Evolutionary conservation across 257 asterid genomes (phyloP).

Genomic region (Rubia yunnanensis): DNA sequence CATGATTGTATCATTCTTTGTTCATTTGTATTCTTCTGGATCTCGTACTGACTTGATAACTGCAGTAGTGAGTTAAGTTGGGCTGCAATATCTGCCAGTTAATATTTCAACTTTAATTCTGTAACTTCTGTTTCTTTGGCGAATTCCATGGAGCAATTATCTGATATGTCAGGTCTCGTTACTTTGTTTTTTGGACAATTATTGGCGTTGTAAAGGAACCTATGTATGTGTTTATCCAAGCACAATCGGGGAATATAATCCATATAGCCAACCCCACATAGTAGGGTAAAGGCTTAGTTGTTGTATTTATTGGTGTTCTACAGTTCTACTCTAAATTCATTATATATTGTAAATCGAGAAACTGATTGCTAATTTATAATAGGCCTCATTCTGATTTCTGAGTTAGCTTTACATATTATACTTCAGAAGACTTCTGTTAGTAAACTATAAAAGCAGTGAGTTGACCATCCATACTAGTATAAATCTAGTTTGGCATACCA

Average conservation of each 20-base stretch:
- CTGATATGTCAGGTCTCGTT: neutral
- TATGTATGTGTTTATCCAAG: no score
- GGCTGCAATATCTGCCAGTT: neutral
- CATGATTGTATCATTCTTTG: constrained; percentile 3
- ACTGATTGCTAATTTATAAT: no score
- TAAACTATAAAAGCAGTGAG: neutral
- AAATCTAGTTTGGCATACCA: neutral
- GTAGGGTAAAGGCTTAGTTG: no score
- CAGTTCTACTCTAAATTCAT: no score
- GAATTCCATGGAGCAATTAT: neutral
- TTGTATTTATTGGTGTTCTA: no score
- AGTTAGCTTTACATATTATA: neutral
- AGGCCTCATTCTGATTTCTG: neutral
- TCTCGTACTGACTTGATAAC: constrained; percentile 1
- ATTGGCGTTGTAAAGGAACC: neutral
- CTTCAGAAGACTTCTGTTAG: neutral
- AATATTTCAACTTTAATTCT: neutral
- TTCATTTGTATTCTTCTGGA: neutral
- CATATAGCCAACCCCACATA: no score
- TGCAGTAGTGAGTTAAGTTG: constrained; percentile 3
- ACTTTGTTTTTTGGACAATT: neutral
- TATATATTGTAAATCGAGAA: neutral
- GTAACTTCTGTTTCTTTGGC: neutral
- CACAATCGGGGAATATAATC: no score
- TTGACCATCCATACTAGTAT: neutral